Base-by-base conservation (phyloP, 306 rosid genomes). In the Ammopiptanthus mongolicus region DNA sequence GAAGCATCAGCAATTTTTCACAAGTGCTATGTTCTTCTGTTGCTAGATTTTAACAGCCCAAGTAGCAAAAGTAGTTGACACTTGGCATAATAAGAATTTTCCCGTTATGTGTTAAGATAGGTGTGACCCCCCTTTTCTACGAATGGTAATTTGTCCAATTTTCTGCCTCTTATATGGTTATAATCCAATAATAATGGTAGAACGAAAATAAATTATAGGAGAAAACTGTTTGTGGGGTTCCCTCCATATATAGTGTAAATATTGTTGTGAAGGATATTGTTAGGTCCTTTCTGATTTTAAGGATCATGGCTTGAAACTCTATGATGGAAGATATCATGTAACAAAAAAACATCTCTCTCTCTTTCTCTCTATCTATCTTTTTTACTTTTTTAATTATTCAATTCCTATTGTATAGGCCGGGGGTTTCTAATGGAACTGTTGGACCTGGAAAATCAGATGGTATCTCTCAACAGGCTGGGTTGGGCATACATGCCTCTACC, bases 401-500 rank as follows among this genome's bases (percentile, higher is more conserved):
- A 34, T 71, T 60, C 64, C 50, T 42, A 61, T 74, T 73, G 50
- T 81, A 47, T 72, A 95, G 99, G 94, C 62, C 88, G 1, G 97
- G 93, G 74, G 85, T 86, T 58, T 73, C 93, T 71, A 87, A 91
- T 85, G 97, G 97, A 80, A 83, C 85, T 70, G 78, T 83, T 77
- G 93, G 88, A 80, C 85, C 82, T 76, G 97, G 93, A 73, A 95
- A 95, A 86, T 85, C 88, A 8, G 99, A 91, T 68, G 92, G 84
- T 73, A 76, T 79, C 83, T 78, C 88, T 71, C 99, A 85, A 81
- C 96, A 89, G 81, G 60, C 86, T 83, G 90, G 93, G 58, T 84
- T 87, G 88, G 96, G 93, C 61, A 78, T 85, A 67, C 99, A 93
- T 47, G 85, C 93, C 63, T 86, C 99, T 77, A 81, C 87, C 73